Evolutionary conservation across 257 asterid genomes (phyloP), one percentile per base, ranked within the genome.

Genomic region (Salvia rosmarinus): DNA sequence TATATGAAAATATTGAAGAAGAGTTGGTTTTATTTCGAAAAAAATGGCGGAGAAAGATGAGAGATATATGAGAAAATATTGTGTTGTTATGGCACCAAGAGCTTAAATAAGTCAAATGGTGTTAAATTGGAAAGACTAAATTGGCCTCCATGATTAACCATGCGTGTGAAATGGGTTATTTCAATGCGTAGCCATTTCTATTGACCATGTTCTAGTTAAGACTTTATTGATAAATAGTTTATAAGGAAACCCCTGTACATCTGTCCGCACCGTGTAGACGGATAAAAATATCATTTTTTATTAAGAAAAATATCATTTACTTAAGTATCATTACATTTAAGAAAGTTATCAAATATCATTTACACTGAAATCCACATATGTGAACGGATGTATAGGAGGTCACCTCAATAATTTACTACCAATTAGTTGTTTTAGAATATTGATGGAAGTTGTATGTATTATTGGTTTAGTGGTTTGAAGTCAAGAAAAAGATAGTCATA

Each of bases 81-180:
- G 69, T 43, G 17, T n/a, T 71, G 71, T 40, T 50, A 71, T 71
- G 64, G 69, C 4, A 50, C 39, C 58, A 43, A 34, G 58, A 47
- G 66, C 16, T 74, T 43, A 70, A 74, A 70, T 49, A 74, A 49
- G 65, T 74, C 17, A 9, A 30, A 2, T 32, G 69, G 8, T 4
- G 12, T 13, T 11, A 3, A 44, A 40, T 7, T 54, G 67, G 1
- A 72, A 68, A 72, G 73, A 76, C 81, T 1, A 40, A 30, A 62
- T 3, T 80, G 68, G 49, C 77, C 84, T 71, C 65, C 71, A 2
- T 21, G 4, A 4, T 14, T 71, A n/a, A n/a, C n/a, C n/a, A n/a
- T n/a, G 72, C 74, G 77, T 77, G 75, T 81, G 82, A 64, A 77
- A 65, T 30, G 28, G 60, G 59, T 59, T 60, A 12, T 50, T 70